phyloP scores from a whole-genome alignment of 2,329 filamentous ascomycete genomes.

The Epichloe gansuensis region DNA sequence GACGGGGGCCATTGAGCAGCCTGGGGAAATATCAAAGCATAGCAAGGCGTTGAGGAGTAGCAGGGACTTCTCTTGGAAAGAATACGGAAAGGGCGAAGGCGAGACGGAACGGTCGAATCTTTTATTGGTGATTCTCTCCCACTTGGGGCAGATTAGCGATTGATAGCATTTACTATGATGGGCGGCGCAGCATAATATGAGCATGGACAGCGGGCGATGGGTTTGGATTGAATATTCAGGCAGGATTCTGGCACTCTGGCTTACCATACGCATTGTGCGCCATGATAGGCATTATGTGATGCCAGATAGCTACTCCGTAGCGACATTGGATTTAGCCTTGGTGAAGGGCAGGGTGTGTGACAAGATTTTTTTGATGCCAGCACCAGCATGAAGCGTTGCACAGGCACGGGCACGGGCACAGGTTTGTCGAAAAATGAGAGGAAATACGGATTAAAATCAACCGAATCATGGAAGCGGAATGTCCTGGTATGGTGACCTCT shows the following conservation, averaged over 20 bases:
- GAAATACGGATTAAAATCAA: too few relatives aligned
- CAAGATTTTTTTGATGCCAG: neutral
- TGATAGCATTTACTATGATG: neutral
- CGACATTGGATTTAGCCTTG: neutral
- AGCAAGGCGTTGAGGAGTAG: neutral
- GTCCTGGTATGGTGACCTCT: too few relatives aligned
- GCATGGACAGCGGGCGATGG: neutral
- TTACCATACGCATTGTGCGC: neutral
- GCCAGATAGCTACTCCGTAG: neutral
- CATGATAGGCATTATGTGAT: neutral
- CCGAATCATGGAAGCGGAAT: too few relatives aligned
- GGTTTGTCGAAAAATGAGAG: too few relatives aligned
- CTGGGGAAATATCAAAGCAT: neutral
- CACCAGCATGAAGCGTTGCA: too few relatives aligned
- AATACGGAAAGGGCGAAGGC: neutral
- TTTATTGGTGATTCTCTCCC: too few relatives aligned
- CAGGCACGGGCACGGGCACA: too few relatives aligned
- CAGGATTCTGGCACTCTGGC: neutral
- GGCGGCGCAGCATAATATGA: neutral
- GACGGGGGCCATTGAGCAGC: neutral
- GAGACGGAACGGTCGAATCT: too few relatives aligned
- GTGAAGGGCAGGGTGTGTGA: neutral
- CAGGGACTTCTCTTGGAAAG: neutral
- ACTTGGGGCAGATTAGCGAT: too few relatives aligned
- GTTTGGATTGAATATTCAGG: neutral